Base-by-base conservation (phyloP, 106 monocot species). In the Dactylorhiza incarnata region DNA sequence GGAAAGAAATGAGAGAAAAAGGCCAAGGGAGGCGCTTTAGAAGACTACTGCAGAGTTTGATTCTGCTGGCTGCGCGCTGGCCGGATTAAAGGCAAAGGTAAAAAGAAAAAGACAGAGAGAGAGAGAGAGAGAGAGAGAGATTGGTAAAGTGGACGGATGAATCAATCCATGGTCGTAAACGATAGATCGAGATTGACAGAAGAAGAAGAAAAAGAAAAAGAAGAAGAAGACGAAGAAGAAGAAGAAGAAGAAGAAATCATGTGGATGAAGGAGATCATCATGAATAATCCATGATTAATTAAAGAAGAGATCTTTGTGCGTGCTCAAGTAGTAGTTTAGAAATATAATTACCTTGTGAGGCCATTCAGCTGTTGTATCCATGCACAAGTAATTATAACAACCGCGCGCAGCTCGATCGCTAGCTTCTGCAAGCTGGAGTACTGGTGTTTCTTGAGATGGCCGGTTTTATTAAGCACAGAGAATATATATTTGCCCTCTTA, bases 131-230 rank as follows among this genome's bases (percentile, higher is more conserved):
- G 15, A 65, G 20, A 17, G 8, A 11, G 25, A 65, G 65, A 68
- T 68, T 68, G 68, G 68, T 68, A 68, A 68, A 68, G 68, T 43
- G n/a, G 68, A 68, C 68, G 45, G 14, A 17, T 12, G 71, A 71
- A 71, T 22, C 45, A 19, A 71, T 48, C 24, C 7, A 22, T 16
- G n/a, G n/a, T n/a, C n/a, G n/a, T n/a, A n/a, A n/a, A n/a, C n/a
- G n/a, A n/a, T n/a, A n/a, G n/a, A n/a, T n/a, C n/a, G n/a, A n/a
- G n/a, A 14, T 17, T 14, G 59, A 29, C 29, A 29, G 29, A 29
- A 29, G 29, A 29, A 29, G 29, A n/a, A n/a, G n/a, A n/a, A n/a
- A n/a, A n/a, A n/a, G n/a, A n/a, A n/a, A n/a, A n/a, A n/a, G n/a
- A n/a, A n/a, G n/a, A 63, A 59, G n/a, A 59, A 59, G 14, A 59